Evolutionary conservation across 2,329 filamentous ascomycete genomes (phyloP).

Genomic region (Epichloe brachyelytri): DNA sequence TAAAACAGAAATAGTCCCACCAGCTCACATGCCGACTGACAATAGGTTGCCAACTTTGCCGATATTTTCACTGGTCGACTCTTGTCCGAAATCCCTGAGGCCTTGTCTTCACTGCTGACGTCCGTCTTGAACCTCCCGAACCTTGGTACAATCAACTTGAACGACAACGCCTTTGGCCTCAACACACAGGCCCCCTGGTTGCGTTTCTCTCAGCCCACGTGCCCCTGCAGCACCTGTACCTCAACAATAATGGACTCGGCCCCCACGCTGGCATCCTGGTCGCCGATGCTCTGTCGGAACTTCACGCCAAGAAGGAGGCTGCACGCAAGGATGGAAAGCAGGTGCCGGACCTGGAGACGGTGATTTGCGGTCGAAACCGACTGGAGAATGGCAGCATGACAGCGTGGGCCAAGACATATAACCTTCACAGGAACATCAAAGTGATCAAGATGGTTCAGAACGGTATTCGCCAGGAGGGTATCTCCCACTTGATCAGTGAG

Average conservation of each 20-base stretch:
- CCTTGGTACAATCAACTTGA: slow-evolving; percentile 85
- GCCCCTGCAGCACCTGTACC: slow-evolving; percentile 82
- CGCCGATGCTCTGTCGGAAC: slow-evolving; percentile 70
- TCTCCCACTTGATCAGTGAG: slow-evolving; percentile 64
- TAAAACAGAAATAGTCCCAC: background rate
- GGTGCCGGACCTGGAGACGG: slow-evolving; percentile 81
- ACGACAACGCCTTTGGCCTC: slow-evolving; percentile 95
- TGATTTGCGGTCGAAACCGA: slow-evolving; percentile 91
- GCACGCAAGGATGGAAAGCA: slow-evolving; percentile 58
- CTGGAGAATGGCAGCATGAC: slow-evolving; percentile 94
- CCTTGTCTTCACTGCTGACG: slow-evolving; percentile 72
- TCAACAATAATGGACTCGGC: slow-evolving; percentile 97
- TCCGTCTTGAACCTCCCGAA: slow-evolving; percentile 76
- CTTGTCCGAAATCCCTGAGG: slow-evolving; percentile 84
- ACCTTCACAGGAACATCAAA: slow-evolving; percentile 68
- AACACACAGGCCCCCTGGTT: slow-evolving; percentile 85
- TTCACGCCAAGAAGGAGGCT: slow-evolving; percentile 73
- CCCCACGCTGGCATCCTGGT: slow-evolving; percentile 82
- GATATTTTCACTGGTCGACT: slow-evolving; percentile 96
- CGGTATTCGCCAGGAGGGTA: slow-evolving; percentile 88
- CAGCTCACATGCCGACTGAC: slow-evolving; percentile 1
- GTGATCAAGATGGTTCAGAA: slow-evolving; percentile 97
- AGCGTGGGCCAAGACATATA: slow-evolving; percentile 82
- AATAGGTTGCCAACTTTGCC: slow-evolving; percentile 69
- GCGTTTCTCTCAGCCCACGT: slow-evolving; percentile 81